A percentile compares a stretch with the other conserved stretches of the same genome.
Conservation (phyloP, 495 filamentous ascomycete genomes). For the Elasticomyces elasticus region DNA sequence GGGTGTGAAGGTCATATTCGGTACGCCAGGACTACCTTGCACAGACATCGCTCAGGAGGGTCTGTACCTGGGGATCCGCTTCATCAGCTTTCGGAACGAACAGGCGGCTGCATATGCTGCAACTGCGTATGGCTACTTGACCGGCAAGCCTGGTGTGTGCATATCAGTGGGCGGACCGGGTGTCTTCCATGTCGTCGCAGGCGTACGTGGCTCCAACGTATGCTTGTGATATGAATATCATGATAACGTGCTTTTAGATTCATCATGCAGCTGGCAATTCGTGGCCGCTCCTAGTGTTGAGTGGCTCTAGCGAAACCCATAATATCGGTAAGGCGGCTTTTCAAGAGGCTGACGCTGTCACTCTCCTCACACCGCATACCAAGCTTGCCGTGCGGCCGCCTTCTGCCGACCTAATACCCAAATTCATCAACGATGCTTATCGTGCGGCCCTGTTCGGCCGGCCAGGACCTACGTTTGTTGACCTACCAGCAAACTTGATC, state of each 20-base stretch:
- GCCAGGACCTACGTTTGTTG: slow-evolving; percentile 50
- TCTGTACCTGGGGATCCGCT: slow-evolving; percentile 52
- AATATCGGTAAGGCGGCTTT: slow-evolving; percentile 49
- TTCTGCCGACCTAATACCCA: slow-evolving; percentile 41
- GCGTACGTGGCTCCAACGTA: slow-evolving; percentile 32
- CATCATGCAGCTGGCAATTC: slow-evolving; percentile 37
- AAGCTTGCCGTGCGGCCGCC: slow-evolving; percentile 47
- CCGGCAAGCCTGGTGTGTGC: slow-evolving; percentile 51
- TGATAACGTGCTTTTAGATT: slow-evolving; percentile 5
- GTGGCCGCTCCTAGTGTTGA: slow-evolving; percentile 51
- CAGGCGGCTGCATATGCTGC: slow-evolving; percentile 40
- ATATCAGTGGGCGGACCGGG: slow-evolving; percentile 58
- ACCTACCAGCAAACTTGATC: slow-evolving; percentile 54
- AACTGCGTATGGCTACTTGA: slow-evolving; percentile 55
- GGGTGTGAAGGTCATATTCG: slow-evolving; percentile 51
- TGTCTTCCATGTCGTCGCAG: slow-evolving; percentile 53
- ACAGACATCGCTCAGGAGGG: slow-evolving; percentile 56
- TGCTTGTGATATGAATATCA: neutral
- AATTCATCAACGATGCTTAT: slow-evolving; percentile 46
- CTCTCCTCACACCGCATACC: slow-evolving; percentile 48
- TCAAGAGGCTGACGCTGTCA: slow-evolving; percentile 52
- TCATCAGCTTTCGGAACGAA: slow-evolving; percentile 58
- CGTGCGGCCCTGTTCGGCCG: slow-evolving; percentile 47
- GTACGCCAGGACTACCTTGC: slow-evolving; percentile 55
- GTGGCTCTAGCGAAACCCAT: slow-evolving; percentile 48